Percentiles rank a stretch among this genome's conserved stretches.
Evolutionary conservation across 1,284 basidiomycete genomes (phyloP).

Genomic region (Golubevia pallescens): DNA sequence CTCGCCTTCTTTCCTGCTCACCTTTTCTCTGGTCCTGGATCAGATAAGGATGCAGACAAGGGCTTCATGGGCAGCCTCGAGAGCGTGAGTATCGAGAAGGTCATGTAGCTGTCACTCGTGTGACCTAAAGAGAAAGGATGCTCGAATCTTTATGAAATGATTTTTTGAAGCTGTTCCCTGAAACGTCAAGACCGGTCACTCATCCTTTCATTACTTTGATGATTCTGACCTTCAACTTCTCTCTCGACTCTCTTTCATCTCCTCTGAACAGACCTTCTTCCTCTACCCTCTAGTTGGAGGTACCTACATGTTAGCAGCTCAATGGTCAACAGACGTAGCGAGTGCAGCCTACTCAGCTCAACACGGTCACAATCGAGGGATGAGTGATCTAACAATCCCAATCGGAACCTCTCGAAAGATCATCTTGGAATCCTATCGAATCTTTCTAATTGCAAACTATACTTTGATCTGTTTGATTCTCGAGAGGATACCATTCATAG

Average conservation of each 20-base stretch:
- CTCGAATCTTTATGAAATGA: no score
- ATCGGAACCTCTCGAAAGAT: conserved; percentile 29
- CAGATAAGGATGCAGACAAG: no score
- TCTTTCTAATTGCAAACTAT: conserved; percentile 52
- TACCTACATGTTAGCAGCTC: conserved; percentile 53
- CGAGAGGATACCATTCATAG: conserved; percentile 41
- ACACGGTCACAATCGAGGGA: conserved; percentile 13
- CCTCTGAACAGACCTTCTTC: conserved; percentile 25
- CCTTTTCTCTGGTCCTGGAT: conserved; percentile 20
- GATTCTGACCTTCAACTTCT: not conserved
- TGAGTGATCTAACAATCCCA: conserved; percentile 9
- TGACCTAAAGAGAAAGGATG: no score
- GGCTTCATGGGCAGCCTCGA: no score
- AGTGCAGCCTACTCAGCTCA: conserved; percentile 45
- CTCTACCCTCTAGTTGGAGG: conserved; percentile 57
- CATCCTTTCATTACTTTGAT: no score
- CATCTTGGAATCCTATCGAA: conserved; percentile 41
- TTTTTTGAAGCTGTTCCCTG: no score
- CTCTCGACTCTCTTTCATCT: not conserved
- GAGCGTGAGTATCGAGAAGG: no score
- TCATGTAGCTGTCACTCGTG: no score
- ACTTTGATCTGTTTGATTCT: conserved; percentile 35
- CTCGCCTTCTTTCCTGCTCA: conserved; percentile 52
- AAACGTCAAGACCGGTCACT: no score
- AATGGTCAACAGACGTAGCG: conserved; percentile 54